Conservation (phyloP, 257 asterid genomes). For the Fraxinus anomala region DNA sequence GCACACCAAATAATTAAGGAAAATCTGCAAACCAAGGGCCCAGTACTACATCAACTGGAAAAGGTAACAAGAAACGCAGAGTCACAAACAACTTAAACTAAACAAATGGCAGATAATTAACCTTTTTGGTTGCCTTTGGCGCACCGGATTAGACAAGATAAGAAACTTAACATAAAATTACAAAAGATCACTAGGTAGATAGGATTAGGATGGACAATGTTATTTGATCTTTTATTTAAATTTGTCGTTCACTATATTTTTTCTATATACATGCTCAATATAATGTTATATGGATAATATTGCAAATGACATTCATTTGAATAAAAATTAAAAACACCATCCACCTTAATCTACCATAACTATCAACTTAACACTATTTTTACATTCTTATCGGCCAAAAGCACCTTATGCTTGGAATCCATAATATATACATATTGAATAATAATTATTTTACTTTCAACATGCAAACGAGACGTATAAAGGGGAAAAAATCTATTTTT, state of each 20-base stretch:
- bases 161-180: no score
- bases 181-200: not conserved
- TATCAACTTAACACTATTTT: no score
- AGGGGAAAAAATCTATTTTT: no score
- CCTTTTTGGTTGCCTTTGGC: slow-evolving; percentile 55
- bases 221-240: not conserved
- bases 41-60: not conserved
- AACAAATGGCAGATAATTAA: not conserved
- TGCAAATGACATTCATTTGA: not conserved
- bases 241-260: not conserved
- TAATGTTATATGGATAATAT: not conserved
- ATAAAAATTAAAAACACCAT: not conserved
- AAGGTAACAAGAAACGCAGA: not conserved
- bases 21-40: slow-evolving; percentile 1
- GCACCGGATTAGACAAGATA: no score
- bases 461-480: not conserved
- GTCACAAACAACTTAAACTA: not conserved
- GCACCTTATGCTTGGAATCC: not conserved
- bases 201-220: not conserved
- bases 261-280: not conserved
- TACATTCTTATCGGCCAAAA: no score
- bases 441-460: slow-evolving; percentile 2
- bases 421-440: not conserved
- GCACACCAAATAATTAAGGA: not conserved
- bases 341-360: not conserved